Evolutionary conservation across 306 rosid genomes (phyloP), one percentile per base, ranked within the genome.

Genomic region (Cajanus cajan): DNA sequence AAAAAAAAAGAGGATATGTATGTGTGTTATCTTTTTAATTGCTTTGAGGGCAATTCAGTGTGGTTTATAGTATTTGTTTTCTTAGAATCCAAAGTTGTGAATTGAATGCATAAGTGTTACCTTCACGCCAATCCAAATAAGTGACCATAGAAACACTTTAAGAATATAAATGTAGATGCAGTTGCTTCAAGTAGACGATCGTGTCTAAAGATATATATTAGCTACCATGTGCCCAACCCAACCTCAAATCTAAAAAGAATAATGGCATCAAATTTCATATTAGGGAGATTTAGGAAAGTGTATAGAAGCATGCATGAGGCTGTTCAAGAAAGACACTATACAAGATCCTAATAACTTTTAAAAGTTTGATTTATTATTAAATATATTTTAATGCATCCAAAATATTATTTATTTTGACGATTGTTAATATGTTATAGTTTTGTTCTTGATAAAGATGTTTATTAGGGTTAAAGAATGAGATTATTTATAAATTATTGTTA

Each of bases 181-280:
- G 28, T 59, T 64, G 41, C 80, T 68, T 83, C 8, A 48, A 67
- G 71, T 2, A 47, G 43, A 74, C 52, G 76, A 73, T 39, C n/a
- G 47, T 70, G 86, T 45, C 76, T 57, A n/a, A 10, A 13, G 65
- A 16, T 41, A 39, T n/a, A n/a, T n/a, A n/a, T n/a, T n/a, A n/a
- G n/a, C 41, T 52, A 12, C 8, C 80, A 80, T 80, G 84, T 80
- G 84, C 12, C 41, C 73, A 39, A 37, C 67, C 37, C n/a, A n/a
- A n/a, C n/a, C n/a, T n/a, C n/a, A n/a, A n/a, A n/a, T n/a, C n/a
- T 40, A 19, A 64, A 63, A 65, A 21, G 31, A 77, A 36, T n/a
- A 18, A 19, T 12, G 2, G 62, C 64, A 73, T 55, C 15, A 39
- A n/a, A 40, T 75, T 62, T 73, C 50, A 55, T 24, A 37, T 6